These are phyloP conservation scores for Taphrina betulina DNA, from an alignment of 1,139 yeast genomes.

Conservation along the genomic window DNA sequence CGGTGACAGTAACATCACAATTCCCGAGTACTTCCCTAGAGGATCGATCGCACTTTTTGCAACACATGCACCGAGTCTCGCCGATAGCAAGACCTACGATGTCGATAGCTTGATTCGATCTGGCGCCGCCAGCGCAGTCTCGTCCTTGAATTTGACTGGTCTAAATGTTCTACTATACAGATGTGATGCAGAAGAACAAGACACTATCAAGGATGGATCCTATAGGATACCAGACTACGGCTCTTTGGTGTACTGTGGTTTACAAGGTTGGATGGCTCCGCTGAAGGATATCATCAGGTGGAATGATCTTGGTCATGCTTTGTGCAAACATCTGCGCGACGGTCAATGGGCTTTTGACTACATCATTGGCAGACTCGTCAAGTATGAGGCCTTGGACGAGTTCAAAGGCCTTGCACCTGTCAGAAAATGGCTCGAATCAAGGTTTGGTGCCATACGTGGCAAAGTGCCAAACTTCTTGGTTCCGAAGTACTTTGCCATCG, in stretches of 20 bases:
- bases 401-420: slow-evolving; percentile 55
- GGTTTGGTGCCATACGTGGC: slow-evolving; percentile 62
- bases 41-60: slow-evolving; percentile 86
- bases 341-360: slow-evolving; percentile 92
- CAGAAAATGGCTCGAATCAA: slow-evolving; percentile 64
- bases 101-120: slow-evolving; percentile 64
- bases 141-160: slow-evolving; percentile 61
- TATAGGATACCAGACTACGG: slow-evolving; percentile 77
- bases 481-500: slow-evolving; percentile 82
- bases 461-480: slow-evolving; percentile 72
- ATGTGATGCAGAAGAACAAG: slow-evolving; percentile 86
- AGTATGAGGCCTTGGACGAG: slow-evolving; percentile 49
- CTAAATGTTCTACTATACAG: slow-evolving; percentile 72
- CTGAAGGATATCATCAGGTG: slow-evolving; percentile 60
- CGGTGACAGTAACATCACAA: slow-evolving; percentile 53
- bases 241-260: slow-evolving; percentile 74
- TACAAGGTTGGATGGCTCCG: slow-evolving; percentile 87
- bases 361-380: slow-evolving; percentile 60
- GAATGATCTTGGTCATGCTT: slow-evolving; percentile 79
- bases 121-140: slow-evolving; percentile 75
- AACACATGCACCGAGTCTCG: slow-evolving; percentile 55
- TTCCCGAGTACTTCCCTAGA: slow-evolving; percentile 68
- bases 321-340: slow-evolving; percentile 73
- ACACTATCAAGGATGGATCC: slow-evolving; percentile 68
- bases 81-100: slow-evolving; percentile 50